Evolutionary conservation across 2,329 filamentous ascomycete genomes (phyloP), one percentile per base, ranked within the genome.

Genomic region (Diaporthe helianthi): DNA sequence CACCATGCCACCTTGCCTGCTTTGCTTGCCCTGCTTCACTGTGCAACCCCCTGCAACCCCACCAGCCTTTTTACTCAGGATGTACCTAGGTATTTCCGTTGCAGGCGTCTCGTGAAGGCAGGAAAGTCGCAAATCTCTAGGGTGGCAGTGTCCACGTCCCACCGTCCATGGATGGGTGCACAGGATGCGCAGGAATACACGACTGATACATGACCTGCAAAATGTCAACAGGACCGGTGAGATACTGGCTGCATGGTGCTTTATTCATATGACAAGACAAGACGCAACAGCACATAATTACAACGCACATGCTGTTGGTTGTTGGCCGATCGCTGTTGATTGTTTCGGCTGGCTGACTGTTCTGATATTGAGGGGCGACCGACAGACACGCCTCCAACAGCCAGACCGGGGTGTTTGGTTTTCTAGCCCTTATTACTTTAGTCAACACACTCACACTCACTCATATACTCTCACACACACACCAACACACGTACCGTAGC

Each of bases 211-310:
- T 26, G 49, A 51, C 55, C 61, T 68, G 69, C 55, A 66, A 66
- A 68, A 54, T 49, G 51, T 41, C 66, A 52, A 61, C 17, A 13
- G 13, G 33, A 69, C 69, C 67, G 69, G 67, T 71, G 67, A 71
- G 49, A 63, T 60, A 53, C 63, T 69, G 70, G 67, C 67, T 69
- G 70, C 70, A 71, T 69, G 70, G 29, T 63, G 54, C 67, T 33
- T 66, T 24, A 64, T 65, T 49, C 61, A 63, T 67, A 67, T 67
- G 69, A 69, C 67, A 64, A 47, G 6, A 63, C 58, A 49, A 24
- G 29, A 36, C 58, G 33, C 41, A 33, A 24, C 26, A 17, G n/a
- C 17, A 2, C 41, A 10, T 12, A n/a, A 38, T 17, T 15, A 38
- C 36, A 6, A 15, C 7, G 3, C 7, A n/a, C 26, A 13, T 63